Percentiles rank a stretch among this genome's conserved stretches.
phyloP scores from a whole-genome alignment of 2,329 filamentous ascomycete genomes.

The Colletotrichum cuscutae region DNA sequence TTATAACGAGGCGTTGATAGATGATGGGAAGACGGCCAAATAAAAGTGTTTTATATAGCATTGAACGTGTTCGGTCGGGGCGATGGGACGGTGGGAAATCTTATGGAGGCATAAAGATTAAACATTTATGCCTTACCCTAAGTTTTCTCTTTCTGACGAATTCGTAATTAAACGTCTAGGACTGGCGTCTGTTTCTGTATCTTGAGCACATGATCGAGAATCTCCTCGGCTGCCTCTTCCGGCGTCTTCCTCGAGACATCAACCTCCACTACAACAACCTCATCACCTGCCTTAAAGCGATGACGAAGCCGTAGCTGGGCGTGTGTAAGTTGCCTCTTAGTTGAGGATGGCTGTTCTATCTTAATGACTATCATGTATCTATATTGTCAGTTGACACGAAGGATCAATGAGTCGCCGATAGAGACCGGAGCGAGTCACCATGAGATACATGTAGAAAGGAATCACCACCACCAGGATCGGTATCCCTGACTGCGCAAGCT shows the following conservation, averaged over 20 bases:
- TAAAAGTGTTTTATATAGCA: neutral
- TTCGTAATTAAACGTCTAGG: neutral
- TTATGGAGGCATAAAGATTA: neutral
- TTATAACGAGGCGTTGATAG: constrained; percentile 11
- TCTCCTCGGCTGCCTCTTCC: neutral
- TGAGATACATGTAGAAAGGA: neutral
- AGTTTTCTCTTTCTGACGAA: neutral
- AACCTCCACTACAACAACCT: neutral
- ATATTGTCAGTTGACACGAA: neutral
- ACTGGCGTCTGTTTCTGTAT: neutral
- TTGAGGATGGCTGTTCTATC: too few species aligned
- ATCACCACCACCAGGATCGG: neutral
- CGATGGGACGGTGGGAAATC: neutral
- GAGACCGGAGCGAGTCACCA: neutral
- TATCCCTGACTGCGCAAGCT: neutral
- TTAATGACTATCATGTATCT: neutral
- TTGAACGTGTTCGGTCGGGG: neutral
- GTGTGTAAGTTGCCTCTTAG: too few species aligned
- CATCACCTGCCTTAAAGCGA: neutral
- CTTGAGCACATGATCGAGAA: neutral
- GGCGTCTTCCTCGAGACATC: neutral
- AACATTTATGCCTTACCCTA: neutral
- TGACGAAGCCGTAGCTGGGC: too few species aligned
- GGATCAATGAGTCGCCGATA: neutral
- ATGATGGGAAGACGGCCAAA: constrained; percentile 7